Evolutionary conservation across 805 yeast genomes (phyloP).

Genomic region (Saturnispora silvae): DNA sequence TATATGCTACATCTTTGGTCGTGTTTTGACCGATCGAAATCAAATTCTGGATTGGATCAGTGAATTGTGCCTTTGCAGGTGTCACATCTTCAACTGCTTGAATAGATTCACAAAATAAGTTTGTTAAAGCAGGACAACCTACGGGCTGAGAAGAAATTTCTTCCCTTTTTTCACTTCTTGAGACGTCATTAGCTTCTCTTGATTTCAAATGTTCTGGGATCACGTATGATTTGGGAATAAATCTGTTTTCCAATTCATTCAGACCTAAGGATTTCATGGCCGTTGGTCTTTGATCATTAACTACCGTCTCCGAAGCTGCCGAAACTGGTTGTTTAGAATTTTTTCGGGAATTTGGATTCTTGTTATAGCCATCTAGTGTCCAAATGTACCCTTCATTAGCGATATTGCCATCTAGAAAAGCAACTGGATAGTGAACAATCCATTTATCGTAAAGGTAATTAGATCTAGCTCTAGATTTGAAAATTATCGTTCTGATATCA

Average conservation of each 20-base stretch:
- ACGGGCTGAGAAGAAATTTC: background rate
- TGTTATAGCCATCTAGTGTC: background rate
- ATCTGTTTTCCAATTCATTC: conserved; percentile 1
- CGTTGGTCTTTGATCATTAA: background rate
- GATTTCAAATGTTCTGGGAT: conserved; percentile 7
- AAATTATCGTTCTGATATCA: conserved; percentile 20
- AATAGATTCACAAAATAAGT: background rate
- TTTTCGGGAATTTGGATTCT: too few relatives aligned
- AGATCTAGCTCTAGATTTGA: conserved; percentile 26
- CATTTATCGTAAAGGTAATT: conserved; percentile 32
- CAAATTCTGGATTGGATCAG: background rate
- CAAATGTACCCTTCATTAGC: background rate
- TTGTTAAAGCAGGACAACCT: conserved; percentile 8
- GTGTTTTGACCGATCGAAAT: conserved; percentile 1
- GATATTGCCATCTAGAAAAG: conserved; percentile 5
- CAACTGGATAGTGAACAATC: conserved; percentile 26
- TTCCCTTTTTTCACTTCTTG: background rate
- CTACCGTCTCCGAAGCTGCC: too few relatives aligned
- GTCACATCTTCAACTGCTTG: background rate
- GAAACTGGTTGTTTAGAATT: background rate
- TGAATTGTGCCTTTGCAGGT: background rate
- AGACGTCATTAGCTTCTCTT: background rate
- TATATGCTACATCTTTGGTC: conserved; percentile 14
- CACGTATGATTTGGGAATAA: conserved; percentile 12
- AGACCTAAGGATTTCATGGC: background rate